Evolutionary conservation across 23 red algal species (phyloP).

Genomic region (Pyropia haitanensis): DNA sequence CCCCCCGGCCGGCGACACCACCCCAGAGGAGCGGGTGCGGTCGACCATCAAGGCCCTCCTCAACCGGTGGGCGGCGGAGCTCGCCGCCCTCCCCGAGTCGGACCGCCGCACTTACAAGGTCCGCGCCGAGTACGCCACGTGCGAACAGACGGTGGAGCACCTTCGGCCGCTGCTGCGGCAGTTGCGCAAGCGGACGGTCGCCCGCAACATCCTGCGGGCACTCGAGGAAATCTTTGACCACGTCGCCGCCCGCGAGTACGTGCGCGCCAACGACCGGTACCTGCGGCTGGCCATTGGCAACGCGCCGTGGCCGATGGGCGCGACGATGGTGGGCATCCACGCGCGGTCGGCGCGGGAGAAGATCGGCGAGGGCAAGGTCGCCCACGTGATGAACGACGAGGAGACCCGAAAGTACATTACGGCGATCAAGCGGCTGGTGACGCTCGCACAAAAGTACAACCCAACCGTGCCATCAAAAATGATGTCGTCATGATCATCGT

Average conservation of each 20-base stretch:
- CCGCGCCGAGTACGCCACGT: constrained; percentile 7
- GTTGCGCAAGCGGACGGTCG: constrained; percentile 27
- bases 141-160: constrained; percentile 47
- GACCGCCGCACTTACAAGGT: constrained; percentile 31
- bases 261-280: constrained; percentile 67
- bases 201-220: constrained; percentile 24
- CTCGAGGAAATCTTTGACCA: constrained; percentile 45
- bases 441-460: constrained; percentile 50
- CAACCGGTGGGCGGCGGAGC: constrained; percentile 21
- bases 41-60: no score
- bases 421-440: constrained; percentile 65
- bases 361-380: constrained; percentile 89
- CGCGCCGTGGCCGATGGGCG: constrained; percentile 92
- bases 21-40: no score
- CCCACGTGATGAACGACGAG: constrained; percentile 97
- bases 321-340: constrained; percentile 89
- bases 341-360: constrained; percentile 83
- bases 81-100: constrained; percentile 22
- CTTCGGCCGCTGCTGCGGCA: constrained; percentile 36
- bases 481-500: constrained; percentile 6
- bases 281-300: constrained; percentile 83
- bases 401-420: constrained; percentile 81
- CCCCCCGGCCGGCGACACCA: no score
- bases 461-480: constrained; percentile 59
- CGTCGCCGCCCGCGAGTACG: constrained; percentile 44